Percentiles rank a stretch among this genome's conserved stretches.
Evolutionary conservation across 345 rosid species (phyloP).

Genomic region (Gynandropsis gynandra): DNA sequence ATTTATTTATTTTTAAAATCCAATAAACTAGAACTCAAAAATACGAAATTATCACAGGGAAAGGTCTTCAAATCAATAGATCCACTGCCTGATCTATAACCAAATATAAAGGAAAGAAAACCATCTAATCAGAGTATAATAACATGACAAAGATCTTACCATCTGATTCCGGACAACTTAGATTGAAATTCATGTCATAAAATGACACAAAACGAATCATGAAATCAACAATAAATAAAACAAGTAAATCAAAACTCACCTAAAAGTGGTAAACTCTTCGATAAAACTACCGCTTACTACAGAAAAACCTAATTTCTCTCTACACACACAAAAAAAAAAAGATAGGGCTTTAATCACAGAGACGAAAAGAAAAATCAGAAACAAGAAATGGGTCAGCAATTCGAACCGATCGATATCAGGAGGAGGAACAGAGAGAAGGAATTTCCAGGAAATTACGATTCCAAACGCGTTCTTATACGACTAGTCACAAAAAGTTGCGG

Average conservation of each 20-base stretch:
- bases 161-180: not conserved
- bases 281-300: conserved; percentile 5
- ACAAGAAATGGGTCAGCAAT: conserved; percentile 6
- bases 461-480: conserved; percentile 15
- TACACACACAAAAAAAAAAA: not conserved
- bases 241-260: conserved; percentile 11
- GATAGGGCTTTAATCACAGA: not conserved
- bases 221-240: not conserved
- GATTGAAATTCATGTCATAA: not conserved
- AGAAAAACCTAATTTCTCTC: not conserved
- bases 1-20: not conserved
- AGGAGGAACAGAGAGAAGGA: conserved; percentile 1
- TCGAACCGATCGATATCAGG: conserved; percentile 19
- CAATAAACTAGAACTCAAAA: not conserved
- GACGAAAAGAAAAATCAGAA: not conserved
- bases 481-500: conserved; percentile 15
- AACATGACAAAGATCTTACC: conserved; percentile 13
- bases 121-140: not conserved
- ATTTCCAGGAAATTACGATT: conserved; percentile 16
- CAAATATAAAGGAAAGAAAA: not conserved
- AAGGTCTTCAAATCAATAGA: conserved; percentile 8
- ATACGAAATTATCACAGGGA: not conserved
- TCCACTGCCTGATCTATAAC: conserved; percentile 17
- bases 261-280: conserved; percentile 11
- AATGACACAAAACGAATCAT: not conserved